Evolutionary conservation across 768 basidiomycete genomes (phyloP).

Genomic region (Polyporus arcularius): DNA sequence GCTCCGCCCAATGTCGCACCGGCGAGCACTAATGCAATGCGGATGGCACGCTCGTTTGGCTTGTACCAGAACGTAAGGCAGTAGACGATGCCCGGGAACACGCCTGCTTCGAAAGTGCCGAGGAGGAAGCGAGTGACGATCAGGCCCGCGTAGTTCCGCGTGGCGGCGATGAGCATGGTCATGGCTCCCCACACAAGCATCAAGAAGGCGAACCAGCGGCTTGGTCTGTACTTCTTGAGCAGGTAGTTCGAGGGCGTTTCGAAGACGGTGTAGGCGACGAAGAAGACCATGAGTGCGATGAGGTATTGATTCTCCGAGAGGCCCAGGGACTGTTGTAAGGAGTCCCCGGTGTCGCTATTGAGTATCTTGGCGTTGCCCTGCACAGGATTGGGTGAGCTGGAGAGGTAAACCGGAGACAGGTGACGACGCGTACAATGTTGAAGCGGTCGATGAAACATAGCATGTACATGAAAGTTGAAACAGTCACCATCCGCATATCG

Average conservation of each 20-base stretch:
- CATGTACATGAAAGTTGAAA: slow-evolving; percentile 25
- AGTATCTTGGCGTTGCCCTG: slow-evolving; percentile 28
- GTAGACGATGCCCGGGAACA: slow-evolving; percentile 45
- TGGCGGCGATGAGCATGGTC: slow-evolving; percentile 38
- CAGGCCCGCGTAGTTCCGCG: slow-evolving; percentile 39
- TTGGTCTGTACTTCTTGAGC: slow-evolving; percentile 39
- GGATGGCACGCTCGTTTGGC: slow-evolving; percentile 30
- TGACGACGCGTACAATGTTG: slow-evolving; percentile 22
- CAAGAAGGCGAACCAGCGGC: slow-evolving; percentile 41
- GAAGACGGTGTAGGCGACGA: slow-evolving; percentile 22
- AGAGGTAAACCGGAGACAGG: background rate
- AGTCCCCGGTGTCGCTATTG: slow-evolving; percentile 21
- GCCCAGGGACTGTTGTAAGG: slow-evolving; percentile 14
- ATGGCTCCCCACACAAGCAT: slow-evolving; percentile 42
- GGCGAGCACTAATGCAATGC: slow-evolving; percentile 32
- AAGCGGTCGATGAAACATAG: slow-evolving; percentile 28
- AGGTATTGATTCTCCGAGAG: slow-evolving; percentile 20
- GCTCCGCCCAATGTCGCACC: slow-evolving; percentile 31
- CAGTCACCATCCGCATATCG: slow-evolving; percentile 23
- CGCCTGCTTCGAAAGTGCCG: slow-evolving; percentile 44
- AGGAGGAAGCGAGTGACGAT: slow-evolving; percentile 39
- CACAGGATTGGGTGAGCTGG: too few species aligned
- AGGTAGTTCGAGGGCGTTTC: slow-evolving; percentile 33
- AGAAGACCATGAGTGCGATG: slow-evolving; percentile 26
- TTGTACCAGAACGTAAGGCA: slow-evolving; percentile 51